phyloP scores from a whole-genome alignment of 2,329 filamentous ascomycete genomes.

The Pleurostoma richardsiae region DNA sequence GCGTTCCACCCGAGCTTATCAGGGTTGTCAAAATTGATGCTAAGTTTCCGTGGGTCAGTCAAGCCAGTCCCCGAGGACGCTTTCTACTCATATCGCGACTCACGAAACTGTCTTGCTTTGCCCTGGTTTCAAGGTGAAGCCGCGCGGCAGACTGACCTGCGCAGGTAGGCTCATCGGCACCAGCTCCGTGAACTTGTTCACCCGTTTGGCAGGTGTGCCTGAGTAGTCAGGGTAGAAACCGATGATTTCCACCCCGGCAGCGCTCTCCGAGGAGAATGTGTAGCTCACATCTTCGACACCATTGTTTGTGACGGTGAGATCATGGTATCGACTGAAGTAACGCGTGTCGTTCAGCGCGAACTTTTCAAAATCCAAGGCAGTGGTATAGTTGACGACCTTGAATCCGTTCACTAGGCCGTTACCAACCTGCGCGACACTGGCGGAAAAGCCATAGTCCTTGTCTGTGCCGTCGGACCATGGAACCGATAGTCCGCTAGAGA shows the following conservation, averaged over 20 bases:
- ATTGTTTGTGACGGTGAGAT: conserved; percentile 28
- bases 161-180: conserved; percentile 8
- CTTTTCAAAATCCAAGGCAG: conserved; percentile 27
- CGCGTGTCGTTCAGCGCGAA: conserved; percentile 39
- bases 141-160: conserved; percentile 8
- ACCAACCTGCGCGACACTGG: conserved; percentile 32
- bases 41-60: conserved; percentile 1
- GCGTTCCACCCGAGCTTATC: conserved; percentile 15
- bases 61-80: no score
- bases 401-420: conserved; percentile 34
- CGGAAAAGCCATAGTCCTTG: conserved; percentile 15
- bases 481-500: conserved; percentile 22
- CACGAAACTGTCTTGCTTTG: conserved; percentile 14
- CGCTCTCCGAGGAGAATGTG: conserved; percentile 19
- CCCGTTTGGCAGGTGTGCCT: conserved; percentile 2
- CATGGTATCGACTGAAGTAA: conserved; percentile 25
- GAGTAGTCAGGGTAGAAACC: conserved; percentile 4
- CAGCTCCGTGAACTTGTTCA: conserved; percentile 11
- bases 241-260: conserved; percentile 28
- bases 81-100: neutral
- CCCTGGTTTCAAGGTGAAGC: conserved; percentile 16
- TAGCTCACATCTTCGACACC: conserved; percentile 27
- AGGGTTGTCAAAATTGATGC: conserved; percentile 19
- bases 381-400: conserved; percentile 31
- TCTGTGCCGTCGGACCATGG: conserved; percentile 20